Evolutionary conservation across 2,329 filamentous ascomycete species (phyloP), one percentile per base, ranked within the genome.

Genomic region (Ascochyta koolunga): DNA sequence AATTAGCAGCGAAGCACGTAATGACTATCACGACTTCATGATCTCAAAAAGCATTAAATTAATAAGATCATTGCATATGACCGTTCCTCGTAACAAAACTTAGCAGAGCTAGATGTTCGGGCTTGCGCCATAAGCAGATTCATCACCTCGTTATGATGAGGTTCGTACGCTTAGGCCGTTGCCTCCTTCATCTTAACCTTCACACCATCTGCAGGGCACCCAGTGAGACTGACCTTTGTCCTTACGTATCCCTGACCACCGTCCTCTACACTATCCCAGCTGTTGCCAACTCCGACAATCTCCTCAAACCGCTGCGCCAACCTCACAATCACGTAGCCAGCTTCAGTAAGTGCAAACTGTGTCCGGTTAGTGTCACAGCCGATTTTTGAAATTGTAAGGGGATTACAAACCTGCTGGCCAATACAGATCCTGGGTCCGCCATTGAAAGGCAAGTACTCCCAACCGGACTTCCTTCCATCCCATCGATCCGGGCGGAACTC

Each of bases 401-500:
- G n/a, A 7, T 9, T 4, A 39, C 51, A 24, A 11, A 54, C 51
- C 35, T 54, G 67, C 51, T 73, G 67, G 1, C 68, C 70, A 38
- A 73, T 65, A 43, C 69, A 72, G 2, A 73, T 69, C 4, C 69
- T 56, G 2, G 70, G 66, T 3, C 70, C 70, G 2, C 68, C 68
- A 45, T 72, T 70, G 50, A 74, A 74, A 0, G 72, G 71, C 8
- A 73, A 41, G 44, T 68, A 74, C n/a, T 66, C 66, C 62, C 65
- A 75, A 0, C 69, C 68, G 4, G 38, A 45, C 38, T 60, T 66
- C 48, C 61, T 72, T 60, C 73, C 73, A 58, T 66, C 48, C 65
- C 66, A 73, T 18, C 75, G 62, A 22, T 74, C 73, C 1, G 74
- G 75, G 19, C 53, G 64, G 43, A 75, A 77, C 8, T 66, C 66